Evolutionary conservation across 345 rosid species (phyloP).

Genomic region (Rhodamnia argentea): DNA sequence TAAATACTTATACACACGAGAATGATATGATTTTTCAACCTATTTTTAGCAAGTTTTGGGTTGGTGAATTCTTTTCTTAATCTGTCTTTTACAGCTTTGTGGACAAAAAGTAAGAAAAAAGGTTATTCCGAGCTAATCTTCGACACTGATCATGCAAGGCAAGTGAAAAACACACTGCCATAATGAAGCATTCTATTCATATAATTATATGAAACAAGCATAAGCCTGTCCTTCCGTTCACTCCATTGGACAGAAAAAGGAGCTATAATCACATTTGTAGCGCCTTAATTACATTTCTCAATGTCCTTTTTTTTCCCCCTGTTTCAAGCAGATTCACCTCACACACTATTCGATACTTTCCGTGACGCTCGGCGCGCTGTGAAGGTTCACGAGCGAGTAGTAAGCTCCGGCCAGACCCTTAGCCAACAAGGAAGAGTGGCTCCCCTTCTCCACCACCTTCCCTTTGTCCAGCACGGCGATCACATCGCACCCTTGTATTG

Average conservation of each 20-base stretch:
- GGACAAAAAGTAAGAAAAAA: too few relatives aligned
- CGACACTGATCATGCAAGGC: too few relatives aligned
- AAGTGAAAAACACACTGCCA: too few relatives aligned
- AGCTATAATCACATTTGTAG: neutral
- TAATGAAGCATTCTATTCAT: neutral
- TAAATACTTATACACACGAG: too few relatives aligned
- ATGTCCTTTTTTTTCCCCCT: too few relatives aligned
- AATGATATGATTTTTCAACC: too few relatives aligned
- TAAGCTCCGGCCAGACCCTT: conserved; percentile 40
- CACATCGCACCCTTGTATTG: conserved; percentile 43
- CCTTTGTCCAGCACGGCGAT: conserved; percentile 57
- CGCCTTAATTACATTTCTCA: neutral
- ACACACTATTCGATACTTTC: neutral
- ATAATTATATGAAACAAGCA: neutral
- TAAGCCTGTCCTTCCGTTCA: neutral
- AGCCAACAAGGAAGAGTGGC: conserved; percentile 44
- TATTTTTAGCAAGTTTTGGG: too few relatives aligned
- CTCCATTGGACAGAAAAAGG: neutral
- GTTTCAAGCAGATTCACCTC: neutral
- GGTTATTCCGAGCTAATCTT: too few relatives aligned
- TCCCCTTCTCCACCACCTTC: conserved; percentile 47
- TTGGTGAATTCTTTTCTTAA: too few relatives aligned
- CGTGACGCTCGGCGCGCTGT: neutral
- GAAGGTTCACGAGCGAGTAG: conserved; percentile 50
- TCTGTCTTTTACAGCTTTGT: too few relatives aligned